Conservation (phyloP, 78 protist species). For the Dictyostelium citrinum region DNA sequence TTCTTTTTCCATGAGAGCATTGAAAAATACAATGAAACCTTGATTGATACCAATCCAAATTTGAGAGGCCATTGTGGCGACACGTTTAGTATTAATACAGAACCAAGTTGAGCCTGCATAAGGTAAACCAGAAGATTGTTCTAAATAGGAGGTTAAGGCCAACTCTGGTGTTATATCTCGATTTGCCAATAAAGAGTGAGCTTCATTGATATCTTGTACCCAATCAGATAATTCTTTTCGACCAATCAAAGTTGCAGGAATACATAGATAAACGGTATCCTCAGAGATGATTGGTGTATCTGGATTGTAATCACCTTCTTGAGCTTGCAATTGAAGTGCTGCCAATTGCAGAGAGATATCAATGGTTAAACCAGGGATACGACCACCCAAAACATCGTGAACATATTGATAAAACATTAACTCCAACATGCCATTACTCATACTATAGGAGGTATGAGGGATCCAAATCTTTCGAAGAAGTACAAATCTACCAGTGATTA, state of each 20-base stretch:
- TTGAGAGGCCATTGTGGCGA: neutral
- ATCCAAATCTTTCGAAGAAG: conserved; percentile 58
- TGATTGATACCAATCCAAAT: conserved; percentile 65
- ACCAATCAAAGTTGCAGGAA: conserved; percentile 28
- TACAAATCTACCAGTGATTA: conserved; percentile 21
- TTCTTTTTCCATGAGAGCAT: conserved; percentile 30
- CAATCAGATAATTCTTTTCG: conserved; percentile 14
- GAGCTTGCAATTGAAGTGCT: conserved; percentile 58
- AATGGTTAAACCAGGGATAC: conserved; percentile 22
- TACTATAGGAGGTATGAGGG: conserved; percentile 39
- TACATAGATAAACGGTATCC: conserved; percentile 47
- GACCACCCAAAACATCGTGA: conserved; percentile 60
- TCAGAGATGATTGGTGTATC: conserved; percentile 48
- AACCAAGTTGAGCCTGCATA: conserved; percentile 69
- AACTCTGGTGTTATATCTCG: conserved; percentile 28
- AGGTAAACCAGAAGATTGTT: neutral
- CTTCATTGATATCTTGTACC: conserved; percentile 23
- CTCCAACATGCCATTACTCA: conserved; percentile 63
- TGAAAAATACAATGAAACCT: conserved; percentile 14
- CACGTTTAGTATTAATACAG: conserved; percentile 12
- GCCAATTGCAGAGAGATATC: conserved; percentile 33
- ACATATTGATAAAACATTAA: conserved; percentile 65
- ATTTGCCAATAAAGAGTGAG: conserved; percentile 15
- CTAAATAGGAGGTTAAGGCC: conserved; percentile 32
- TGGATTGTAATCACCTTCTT: conserved; percentile 62